Evolutionary conservation across 2,329 filamentous ascomycete genomes (phyloP).

Genomic region (Fusarium humuli): DNA sequence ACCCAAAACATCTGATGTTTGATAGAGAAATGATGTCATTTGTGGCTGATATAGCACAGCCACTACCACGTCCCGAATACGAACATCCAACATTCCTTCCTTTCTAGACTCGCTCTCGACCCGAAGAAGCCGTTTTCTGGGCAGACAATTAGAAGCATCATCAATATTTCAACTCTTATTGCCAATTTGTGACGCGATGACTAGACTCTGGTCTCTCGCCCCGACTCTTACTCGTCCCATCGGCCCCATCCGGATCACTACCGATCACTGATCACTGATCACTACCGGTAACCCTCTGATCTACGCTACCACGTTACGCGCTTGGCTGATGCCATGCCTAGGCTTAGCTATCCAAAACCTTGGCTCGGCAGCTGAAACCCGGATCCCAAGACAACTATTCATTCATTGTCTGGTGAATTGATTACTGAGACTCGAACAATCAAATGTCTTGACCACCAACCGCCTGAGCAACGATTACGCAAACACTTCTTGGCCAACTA

Average conservation of each 20-base stretch:
- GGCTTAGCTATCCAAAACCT: constrained; percentile 21
- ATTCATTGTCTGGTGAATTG: not conserved
- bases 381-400: constrained; percentile 4
- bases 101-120: not conserved
- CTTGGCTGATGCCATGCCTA: constrained; percentile 35
- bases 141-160: constrained; percentile 20
- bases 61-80: constrained; percentile 14
- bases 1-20: constrained; percentile 29
- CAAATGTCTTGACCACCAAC: not conserved
- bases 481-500: not conserved
- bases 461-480: not conserved
- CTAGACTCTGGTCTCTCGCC: not conserved
- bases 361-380: constrained; percentile 39
- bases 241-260: constrained; percentile 1
- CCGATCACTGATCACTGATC: constrained; percentile 1
- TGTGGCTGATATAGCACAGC: constrained; percentile 26
- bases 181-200: constrained; percentile 30
- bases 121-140: constrained; percentile 1
- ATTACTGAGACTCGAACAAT: not conserved
- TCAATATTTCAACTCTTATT: constrained; percentile 11
- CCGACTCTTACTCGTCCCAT: not conserved
- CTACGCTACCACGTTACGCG: not conserved
- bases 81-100: constrained; percentile 21
- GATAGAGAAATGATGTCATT: constrained; percentile 10
- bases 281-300: not conserved